Conservation (phyloP, 352 stramenopile species). For the Globisporangium irregulare region DNA sequence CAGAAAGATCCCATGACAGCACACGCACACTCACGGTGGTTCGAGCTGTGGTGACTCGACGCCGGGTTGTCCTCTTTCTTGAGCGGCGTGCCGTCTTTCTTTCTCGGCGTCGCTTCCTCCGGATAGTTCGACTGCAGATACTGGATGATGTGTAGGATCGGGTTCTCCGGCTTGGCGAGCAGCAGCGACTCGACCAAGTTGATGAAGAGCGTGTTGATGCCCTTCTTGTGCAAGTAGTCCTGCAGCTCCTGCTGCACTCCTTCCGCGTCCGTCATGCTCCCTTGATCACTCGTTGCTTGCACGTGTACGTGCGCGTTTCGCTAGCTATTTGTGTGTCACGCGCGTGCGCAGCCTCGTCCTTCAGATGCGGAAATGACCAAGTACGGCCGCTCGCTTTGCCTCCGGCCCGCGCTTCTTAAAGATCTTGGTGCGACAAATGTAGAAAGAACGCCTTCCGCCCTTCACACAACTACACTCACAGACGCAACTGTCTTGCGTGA, state of each 20-base stretch:
- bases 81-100: slow-evolving; percentile 25
- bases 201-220: slow-evolving; percentile 92
- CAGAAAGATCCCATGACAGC: slow-evolving; percentile 19
- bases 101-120: slow-evolving; percentile 60
- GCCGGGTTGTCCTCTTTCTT: slow-evolving; percentile 52
- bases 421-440: slow-evolving; percentile 2
- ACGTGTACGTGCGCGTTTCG: not conserved
- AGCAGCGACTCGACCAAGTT: slow-evolving; percentile 90
- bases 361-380: slow-evolving; percentile 1
- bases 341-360: not conserved
- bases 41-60: slow-evolving; percentile 22
- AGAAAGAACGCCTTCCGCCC: not conserved
- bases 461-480: not conserved
- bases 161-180: slow-evolving; percentile 88
- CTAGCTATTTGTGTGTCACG: not conserved
- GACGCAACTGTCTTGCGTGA: not conserved
- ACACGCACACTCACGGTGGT: slow-evolving; percentile 12
- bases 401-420: not conserved
- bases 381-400: not conserved
- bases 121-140: slow-evolving; percentile 88
- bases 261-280: slow-evolving; percentile 76
- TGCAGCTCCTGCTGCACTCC: slow-evolving; percentile 89
- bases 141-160: slow-evolving; percentile 87
- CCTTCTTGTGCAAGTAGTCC: slow-evolving; percentile 90
- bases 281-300: not conserved